A percentile compares a stretch with the other conserved stretches of the same genome.
Conservation (phyloP, 768 basidiomycete genomes). For the Inosperma sp. region DNA sequence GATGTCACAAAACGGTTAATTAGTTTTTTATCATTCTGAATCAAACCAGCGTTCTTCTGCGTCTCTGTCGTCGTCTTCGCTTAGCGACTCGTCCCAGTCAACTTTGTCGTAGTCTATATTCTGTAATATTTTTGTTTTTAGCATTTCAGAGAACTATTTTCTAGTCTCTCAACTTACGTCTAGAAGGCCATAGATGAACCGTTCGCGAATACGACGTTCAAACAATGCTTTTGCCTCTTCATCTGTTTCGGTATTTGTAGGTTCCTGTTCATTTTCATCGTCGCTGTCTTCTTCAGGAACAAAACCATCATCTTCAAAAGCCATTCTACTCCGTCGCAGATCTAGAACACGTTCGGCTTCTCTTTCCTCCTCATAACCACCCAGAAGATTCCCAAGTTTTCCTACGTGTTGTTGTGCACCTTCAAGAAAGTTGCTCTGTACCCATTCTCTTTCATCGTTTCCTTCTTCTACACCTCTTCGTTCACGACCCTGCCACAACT, state of each 20-base stretch:
- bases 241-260: slow-evolving; percentile 40
- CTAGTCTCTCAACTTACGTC: slow-evolving; percentile 44
- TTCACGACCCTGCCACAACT: slow-evolving; percentile 59
- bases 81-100: slow-evolving; percentile 74
- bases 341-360: slow-evolving; percentile 56
- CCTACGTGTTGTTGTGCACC: slow-evolving; percentile 59
- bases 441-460: slow-evolving; percentile 70
- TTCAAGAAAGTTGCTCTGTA: slow-evolving; percentile 51
- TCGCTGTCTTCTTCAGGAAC: slow-evolving; percentile 71
- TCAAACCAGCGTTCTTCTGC: slow-evolving; percentile 73
- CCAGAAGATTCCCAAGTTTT: slow-evolving; percentile 61
- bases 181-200: slow-evolving; percentile 70
- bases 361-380: slow-evolving; percentile 74
- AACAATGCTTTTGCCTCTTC: slow-evolving; percentile 51
- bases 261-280: slow-evolving; percentile 38
- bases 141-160: not conserved
- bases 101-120: slow-evolving; percentile 63
- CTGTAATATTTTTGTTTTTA: slow-evolving; percentile 31
- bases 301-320: slow-evolving; percentile 41
- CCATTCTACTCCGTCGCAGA: slow-evolving; percentile 40
- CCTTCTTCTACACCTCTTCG: slow-evolving; percentile 47
- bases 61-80: slow-evolving; percentile 53
- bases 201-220: slow-evolving; percentile 58
- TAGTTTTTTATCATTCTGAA: slow-evolving; percentile 36
- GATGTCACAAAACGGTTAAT: slow-evolving; percentile 14